Conservation (phyloP, 2,329 filamentous ascomycete genomes). For the Aureobasidium sp. region DNA sequence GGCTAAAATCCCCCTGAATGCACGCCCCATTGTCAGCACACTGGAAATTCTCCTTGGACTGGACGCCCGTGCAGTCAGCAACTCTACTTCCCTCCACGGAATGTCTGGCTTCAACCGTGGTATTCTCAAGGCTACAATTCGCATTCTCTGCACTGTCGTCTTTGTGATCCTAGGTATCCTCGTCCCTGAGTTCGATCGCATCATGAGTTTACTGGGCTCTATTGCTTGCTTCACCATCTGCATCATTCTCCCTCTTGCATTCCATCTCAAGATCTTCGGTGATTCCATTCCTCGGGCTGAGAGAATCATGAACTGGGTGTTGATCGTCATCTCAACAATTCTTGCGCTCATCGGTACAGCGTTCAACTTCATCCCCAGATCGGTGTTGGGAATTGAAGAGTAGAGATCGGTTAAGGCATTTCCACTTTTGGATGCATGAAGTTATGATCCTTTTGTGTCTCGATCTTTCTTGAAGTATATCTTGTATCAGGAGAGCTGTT, state of each 20-base stretch:
- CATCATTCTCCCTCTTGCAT: slow-evolving; percentile 78
- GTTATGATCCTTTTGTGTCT: slow-evolving; percentile 1
- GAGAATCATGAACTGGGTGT: slow-evolving; percentile 55
- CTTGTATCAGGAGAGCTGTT: background rate
- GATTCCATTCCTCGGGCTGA: slow-evolving; percentile 58
- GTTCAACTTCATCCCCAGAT: slow-evolving; percentile 80
- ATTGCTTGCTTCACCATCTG: slow-evolving; percentile 91
- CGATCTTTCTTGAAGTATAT: background rate
- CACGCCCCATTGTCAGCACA: slow-evolving; percentile 78
- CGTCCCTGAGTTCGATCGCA: slow-evolving; percentile 74
- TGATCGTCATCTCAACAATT: slow-evolving; percentile 61
- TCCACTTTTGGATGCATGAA: slow-evolving; percentile 2
- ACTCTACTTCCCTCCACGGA: slow-evolving; percentile 43
- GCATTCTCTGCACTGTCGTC: slow-evolving; percentile 57
- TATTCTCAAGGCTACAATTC: slow-evolving; percentile 52
- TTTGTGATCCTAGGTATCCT: slow-evolving; percentile 69
- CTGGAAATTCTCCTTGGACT: slow-evolving; percentile 74
- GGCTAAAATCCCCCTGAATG: slow-evolving; percentile 89
- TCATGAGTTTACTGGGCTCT: slow-evolving; percentile 85
- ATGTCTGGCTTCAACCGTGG: slow-evolving; percentile 51
- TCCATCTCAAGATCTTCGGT: slow-evolving; percentile 84
- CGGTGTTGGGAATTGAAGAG: slow-evolving; percentile 51
- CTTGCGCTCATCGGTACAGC: slow-evolving; percentile 72
- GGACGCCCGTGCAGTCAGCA: slow-evolving; percentile 47
- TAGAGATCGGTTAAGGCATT: background rate